Conservation (phyloP, 2,329 filamentous ascomycete genomes). For the Xylariales sp. region DNA sequence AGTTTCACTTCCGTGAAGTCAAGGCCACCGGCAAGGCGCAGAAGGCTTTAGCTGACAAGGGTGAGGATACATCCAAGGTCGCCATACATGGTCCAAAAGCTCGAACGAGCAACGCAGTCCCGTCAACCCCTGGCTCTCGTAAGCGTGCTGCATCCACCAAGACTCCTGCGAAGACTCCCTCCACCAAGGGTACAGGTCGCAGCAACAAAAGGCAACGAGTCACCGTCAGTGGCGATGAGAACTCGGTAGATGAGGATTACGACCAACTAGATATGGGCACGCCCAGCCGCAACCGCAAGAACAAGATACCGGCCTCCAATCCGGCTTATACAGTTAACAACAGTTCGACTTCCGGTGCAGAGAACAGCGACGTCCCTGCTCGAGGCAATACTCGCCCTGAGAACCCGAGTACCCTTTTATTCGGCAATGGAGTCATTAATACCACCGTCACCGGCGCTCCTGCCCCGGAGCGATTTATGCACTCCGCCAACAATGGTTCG, state of each 20-base stretch:
- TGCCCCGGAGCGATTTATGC: neutral
- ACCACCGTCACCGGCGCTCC: neutral
- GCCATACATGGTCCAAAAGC: slow-evolving; percentile 6
- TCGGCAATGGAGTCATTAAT: too few species aligned
- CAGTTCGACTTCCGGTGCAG: too few species aligned
- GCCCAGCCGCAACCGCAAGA: slow-evolving; percentile 9
- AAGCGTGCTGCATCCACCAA: slow-evolving; percentile 5
- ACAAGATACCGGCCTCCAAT: neutral
- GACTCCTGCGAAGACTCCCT: slow-evolving; percentile 8
- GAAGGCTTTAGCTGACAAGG: slow-evolving; percentile 36
- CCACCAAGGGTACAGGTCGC: slow-evolving; percentile 14
- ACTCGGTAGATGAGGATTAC: slow-evolving; percentile 23
- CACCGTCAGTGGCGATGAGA: slow-evolving; percentile 17
- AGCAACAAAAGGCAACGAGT: neutral
- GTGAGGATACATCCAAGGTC: slow-evolving; percentile 42
- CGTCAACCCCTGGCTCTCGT: slow-evolving; percentile 1
- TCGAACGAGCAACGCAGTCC: slow-evolving; percentile 1
- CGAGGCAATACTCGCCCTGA: too few species aligned
- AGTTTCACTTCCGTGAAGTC: slow-evolving; percentile 55
- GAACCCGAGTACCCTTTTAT: too few species aligned
- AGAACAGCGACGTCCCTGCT: too few species aligned
- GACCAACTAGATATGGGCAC: slow-evolving; percentile 22
- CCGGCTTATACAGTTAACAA: slow-evolving; percentile 3
- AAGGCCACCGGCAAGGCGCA: slow-evolving; percentile 49
- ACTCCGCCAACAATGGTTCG: neutral